phyloP scores from a whole-genome alignment of 768 basidiomycete species.

The Amanita pseudoporphyria region DNA sequence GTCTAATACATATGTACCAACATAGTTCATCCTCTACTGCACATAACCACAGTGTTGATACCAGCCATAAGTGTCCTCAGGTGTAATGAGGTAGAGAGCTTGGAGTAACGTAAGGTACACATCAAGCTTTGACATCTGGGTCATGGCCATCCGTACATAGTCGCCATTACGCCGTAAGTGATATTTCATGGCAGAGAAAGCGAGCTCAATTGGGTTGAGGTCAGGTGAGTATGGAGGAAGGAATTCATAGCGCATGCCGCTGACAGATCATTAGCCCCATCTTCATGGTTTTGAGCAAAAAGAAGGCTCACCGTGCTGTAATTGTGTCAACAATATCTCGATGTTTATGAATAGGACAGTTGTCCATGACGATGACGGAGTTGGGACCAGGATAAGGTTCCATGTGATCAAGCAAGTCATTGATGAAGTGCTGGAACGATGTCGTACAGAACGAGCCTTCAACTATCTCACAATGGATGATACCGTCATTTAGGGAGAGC shows the following conservation, averaged over 20 bases:
- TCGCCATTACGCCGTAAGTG: constrained; percentile 11
- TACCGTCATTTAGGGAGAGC: constrained; percentile 21
- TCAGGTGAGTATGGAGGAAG: constrained; percentile 22
- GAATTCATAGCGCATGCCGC: constrained; percentile 13
- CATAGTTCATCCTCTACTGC: too few species aligned
- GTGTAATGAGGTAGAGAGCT: not conserved
- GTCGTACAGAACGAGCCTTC: constrained; percentile 19
- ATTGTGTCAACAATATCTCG: constrained; percentile 18
- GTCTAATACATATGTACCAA: too few species aligned
- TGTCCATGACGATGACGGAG: constrained; percentile 30
- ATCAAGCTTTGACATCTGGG: not conserved
- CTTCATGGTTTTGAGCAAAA: not conserved
- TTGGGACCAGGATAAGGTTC: constrained; percentile 22
- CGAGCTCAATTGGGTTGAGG: constrained; percentile 21
- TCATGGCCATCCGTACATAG: constrained; percentile 4
- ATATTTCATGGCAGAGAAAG: constrained; percentile 16
- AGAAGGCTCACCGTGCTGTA: constrained; percentile 17
- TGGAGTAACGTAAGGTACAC: not conserved
- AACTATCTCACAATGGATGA: too few species aligned
- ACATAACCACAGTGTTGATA: not conserved
- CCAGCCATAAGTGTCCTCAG: constrained; percentile 1
- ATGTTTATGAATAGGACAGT: constrained; percentile 24
- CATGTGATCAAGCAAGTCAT: too few species aligned
- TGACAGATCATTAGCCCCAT: too few species aligned
- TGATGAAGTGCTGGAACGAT: constrained; percentile 24